A percentile compares a stretch with the other conserved stretches of the same genome.
Evolutionary conservation across 164 flowering plant species (phyloP).

Genomic region (Annona cherimola): DNA sequence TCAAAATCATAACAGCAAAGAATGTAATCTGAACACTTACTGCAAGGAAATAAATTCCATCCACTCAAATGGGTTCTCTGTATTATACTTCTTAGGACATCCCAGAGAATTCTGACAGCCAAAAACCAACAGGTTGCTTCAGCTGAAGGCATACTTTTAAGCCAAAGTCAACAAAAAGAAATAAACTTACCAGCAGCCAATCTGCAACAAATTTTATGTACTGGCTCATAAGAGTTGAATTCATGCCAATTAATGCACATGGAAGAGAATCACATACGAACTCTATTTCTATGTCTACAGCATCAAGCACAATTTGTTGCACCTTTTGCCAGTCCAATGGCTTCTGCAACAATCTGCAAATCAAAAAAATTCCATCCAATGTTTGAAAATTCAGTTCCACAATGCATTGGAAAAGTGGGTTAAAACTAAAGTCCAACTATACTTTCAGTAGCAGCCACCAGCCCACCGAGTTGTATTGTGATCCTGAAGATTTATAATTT

Average conservation of each 20-base stretch:
- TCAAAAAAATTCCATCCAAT: background rate
- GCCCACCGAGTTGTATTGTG: background rate
- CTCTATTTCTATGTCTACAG: slow-evolving; percentile 77
- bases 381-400: background rate
- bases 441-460: background rate
- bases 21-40: slow-evolving; percentile 33
- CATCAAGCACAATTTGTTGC: slow-evolving; percentile 58
- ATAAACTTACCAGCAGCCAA: slow-evolving; percentile 49
- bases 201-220: slow-evolving; percentile 90
- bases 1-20: background rate
- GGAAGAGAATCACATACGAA: slow-evolving; percentile 90
- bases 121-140: background rate
- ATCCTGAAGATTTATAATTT: background rate
- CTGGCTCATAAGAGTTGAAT: slow-evolving; percentile 66
- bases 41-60: slow-evolving; percentile 86
- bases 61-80: slow-evolving; percentile 87
- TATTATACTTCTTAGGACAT: slow-evolving; percentile 47
- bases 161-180: slow-evolving; percentile 8
- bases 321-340: slow-evolving; percentile 44
- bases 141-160: background rate
- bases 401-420: background rate
- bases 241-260: slow-evolving; percentile 84
- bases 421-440: background rate
- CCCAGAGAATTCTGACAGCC: slow-evolving; percentile 55
- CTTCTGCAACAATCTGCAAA: slow-evolving; percentile 47